Conservation (phyloP, 805 yeast genomes). For the Starmerella asiatica region DNA sequence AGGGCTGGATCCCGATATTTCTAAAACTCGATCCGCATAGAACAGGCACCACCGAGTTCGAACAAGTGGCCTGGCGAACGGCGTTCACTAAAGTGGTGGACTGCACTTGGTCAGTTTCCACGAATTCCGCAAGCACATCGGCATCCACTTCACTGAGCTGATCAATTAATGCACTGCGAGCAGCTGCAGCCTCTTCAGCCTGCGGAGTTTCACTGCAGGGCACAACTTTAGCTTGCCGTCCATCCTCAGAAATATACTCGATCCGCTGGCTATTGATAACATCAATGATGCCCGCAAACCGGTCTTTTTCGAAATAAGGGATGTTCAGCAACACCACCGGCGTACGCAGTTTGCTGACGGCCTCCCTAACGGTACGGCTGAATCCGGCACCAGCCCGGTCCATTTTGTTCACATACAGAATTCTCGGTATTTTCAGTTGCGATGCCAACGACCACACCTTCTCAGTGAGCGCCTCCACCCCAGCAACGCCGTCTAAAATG, state of each 20-base stretch:
- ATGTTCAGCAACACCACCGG: conserved; percentile 60
- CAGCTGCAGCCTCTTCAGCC: conserved; percentile 31
- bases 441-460: conserved; percentile 88
- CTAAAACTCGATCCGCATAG: conserved; percentile 86
- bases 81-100: conserved; percentile 41
- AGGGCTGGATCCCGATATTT: conserved; percentile 90
- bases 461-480: conserved; percentile 96
- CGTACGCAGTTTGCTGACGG: conserved; percentile 61
- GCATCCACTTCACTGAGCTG: conserved; percentile 77
- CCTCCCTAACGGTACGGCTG: conserved; percentile 75
- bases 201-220: conserved; percentile 20
- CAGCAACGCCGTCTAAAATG: conserved; percentile 88
- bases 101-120: conserved; percentile 46
- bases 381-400: conserved; percentile 94
- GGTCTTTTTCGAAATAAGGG: conserved; percentile 51
- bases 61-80: conserved; percentile 49
- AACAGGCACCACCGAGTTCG: conserved; percentile 54
- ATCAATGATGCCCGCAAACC: conserved; percentile 65
- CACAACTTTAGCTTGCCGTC: conserved; percentile 37
- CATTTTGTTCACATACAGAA: conserved; percentile 86
- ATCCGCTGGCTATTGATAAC: conserved; percentile 42
- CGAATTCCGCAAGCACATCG: conserved; percentile 54
- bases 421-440: conserved; percentile 51
- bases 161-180: conserved; percentile 57
- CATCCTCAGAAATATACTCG: conserved; percentile 39